These are phyloP conservation scores for Pichia ethanolica DNA, from an alignment of 805 yeast genomes.

Conservation along the genomic window DNA sequence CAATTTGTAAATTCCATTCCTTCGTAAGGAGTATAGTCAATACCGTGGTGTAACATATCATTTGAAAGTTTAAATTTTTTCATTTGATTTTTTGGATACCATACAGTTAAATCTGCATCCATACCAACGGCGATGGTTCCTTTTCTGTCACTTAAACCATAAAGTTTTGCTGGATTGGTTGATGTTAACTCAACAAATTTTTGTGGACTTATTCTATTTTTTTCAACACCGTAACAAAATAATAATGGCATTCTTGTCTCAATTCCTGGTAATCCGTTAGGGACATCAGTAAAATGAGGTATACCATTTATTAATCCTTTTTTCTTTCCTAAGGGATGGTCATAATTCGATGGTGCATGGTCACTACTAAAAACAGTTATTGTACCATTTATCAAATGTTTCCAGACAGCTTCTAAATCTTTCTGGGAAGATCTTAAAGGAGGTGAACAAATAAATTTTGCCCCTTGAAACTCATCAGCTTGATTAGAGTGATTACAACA, in stretches of 20 bases:
- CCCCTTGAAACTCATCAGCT: constrained; percentile 36
- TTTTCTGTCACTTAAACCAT: constrained; percentile 34
- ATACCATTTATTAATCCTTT: constrained; percentile 31
- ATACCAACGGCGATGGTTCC: constrained; percentile 37
- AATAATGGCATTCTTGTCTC: constrained; percentile 38
- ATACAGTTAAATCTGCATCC: constrained; percentile 41
- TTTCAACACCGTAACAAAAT: constrained; percentile 35
- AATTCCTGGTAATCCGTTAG: constrained; percentile 42
- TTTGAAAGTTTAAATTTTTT: constrained; percentile 20
- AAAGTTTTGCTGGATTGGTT: constrained; percentile 39
- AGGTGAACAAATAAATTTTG: constrained; percentile 42
- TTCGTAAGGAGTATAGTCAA: constrained; percentile 33
- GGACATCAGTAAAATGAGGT: constrained; percentile 34
- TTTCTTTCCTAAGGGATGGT: constrained; percentile 35
- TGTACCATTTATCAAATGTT: constrained; percentile 36
- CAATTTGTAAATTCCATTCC: constrained; percentile 34
- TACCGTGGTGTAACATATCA: constrained; percentile 28
- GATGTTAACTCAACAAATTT: constrained; percentile 37
- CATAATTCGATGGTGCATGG: constrained; percentile 38
- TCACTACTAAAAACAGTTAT: constrained; percentile 38
- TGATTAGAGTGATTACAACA: constrained; percentile 15
- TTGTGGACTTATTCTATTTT: constrained; percentile 31
- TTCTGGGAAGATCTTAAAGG: constrained; percentile 33
- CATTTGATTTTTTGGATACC: constrained; percentile 34
- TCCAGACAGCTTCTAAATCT: constrained; percentile 39